Conservation (phyloP, 2,329 filamentous ascomycete genomes). For the Gnomoniopsis sp. region DNA sequence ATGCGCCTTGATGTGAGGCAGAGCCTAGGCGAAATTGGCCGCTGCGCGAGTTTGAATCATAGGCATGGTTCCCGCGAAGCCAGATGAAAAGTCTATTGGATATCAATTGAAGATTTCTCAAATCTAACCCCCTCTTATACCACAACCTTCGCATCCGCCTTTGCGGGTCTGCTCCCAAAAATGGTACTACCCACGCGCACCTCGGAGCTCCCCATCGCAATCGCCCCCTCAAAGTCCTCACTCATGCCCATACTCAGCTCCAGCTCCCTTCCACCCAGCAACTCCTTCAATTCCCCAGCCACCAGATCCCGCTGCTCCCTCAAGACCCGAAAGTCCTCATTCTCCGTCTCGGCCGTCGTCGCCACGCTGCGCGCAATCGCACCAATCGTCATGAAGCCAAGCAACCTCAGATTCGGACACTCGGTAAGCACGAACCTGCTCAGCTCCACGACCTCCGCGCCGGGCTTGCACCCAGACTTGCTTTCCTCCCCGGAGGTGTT, state of each 20-base stretch:
- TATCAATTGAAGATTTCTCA: too few relatives aligned
- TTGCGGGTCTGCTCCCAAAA: constrained; percentile 79
- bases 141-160: constrained; percentile 71
- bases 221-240: constrained; percentile 87
- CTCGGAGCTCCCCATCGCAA: constrained; percentile 79
- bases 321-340: constrained; percentile 80
- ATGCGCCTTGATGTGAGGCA: too few relatives aligned
- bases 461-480: constrained; percentile 79
- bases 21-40: too few relatives aligned
- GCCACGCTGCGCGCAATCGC: constrained; percentile 82
- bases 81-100: neutral
- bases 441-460: constrained; percentile 56
- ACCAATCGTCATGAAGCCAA: constrained; percentile 95
- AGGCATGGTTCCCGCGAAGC: too few relatives aligned
- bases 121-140: too few relatives aligned
- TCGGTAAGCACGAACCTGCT: constrained; percentile 63
- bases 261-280: constrained; percentile 45
- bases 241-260: constrained; percentile 99
- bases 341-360: constrained; percentile 72
- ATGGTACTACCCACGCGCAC: constrained; percentile 92
- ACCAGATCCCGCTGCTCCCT: constrained; percentile 69
- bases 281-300: constrained; percentile 53
- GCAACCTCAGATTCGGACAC: constrained; percentile 70
- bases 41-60: too few relatives aligned
- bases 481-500: constrained; percentile 86